Conservation (phyloP, 2,329 filamentous ascomycete species). For the Coniella vitis region DNA sequence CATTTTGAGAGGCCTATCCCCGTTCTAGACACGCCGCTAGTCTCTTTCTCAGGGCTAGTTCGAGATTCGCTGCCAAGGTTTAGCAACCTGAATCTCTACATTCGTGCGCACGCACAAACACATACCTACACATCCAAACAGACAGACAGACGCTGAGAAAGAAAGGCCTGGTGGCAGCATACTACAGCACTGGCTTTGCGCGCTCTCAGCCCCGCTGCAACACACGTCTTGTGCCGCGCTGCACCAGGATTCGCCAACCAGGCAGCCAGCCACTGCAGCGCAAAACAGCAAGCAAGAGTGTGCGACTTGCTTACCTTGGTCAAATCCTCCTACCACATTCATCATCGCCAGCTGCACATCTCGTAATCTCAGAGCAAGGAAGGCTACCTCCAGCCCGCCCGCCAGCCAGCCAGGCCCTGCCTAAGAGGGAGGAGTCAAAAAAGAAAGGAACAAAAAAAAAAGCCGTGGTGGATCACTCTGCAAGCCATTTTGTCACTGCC, state of each 20-base stretch:
- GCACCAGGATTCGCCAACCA: neutral
- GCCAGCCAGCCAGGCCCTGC: too few species aligned
- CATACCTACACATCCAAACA: too few species aligned
- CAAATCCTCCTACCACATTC: neutral
- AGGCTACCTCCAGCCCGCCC: too few species aligned
- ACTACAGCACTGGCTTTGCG: too few species aligned
- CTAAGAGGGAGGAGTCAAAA: too few species aligned
- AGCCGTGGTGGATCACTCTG: too few species aligned
- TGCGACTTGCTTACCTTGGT: neutral
- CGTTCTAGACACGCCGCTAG: slow-evolving; percentile 3
- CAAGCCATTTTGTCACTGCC: neutral
- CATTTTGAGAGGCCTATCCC: slow-evolving; percentile 12
- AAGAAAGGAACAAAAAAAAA: too few species aligned
- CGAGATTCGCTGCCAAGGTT: neutral
- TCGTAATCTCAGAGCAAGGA: neutral
- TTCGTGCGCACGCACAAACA: too few species aligned
- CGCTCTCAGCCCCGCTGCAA: neutral
- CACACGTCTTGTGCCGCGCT: neutral
- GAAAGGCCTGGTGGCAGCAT: too few species aligned
- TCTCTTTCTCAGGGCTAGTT: slow-evolving; percentile 1
- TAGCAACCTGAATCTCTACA: too few species aligned
- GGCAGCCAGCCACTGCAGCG: neutral
- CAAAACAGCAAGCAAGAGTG: neutral
- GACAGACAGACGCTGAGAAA: too few species aligned
- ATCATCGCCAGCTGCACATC: neutral